These are phyloP conservation scores for Cercospora zeina DNA, from an alignment of 2,329 filamentous ascomycete genomes.

Conservation along the genomic window DNA sequence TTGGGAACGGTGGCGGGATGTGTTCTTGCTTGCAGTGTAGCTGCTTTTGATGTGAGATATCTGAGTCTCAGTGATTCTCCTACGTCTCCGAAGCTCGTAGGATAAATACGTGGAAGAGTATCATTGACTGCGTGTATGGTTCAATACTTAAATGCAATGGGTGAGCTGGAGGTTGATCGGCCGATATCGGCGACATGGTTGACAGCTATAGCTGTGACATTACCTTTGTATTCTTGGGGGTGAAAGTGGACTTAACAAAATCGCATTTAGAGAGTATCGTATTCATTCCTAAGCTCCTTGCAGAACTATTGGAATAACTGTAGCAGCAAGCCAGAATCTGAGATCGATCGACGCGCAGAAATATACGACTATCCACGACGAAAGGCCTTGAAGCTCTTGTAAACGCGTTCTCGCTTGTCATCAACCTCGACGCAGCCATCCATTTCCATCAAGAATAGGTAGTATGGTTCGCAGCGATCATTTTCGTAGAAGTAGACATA, in stretches of 20 bases:
- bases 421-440: neutral
- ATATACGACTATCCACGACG: neutral
- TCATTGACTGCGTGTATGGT: neutral
- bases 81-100: too few species aligned
- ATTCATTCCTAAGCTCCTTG: neutral
- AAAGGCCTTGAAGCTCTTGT: slow-evolving; percentile 2
- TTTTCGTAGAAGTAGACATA: neutral
- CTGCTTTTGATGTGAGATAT: neutral
- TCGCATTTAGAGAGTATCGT: neutral
- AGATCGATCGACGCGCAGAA: neutral
- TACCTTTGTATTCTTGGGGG: neutral
- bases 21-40: neutral
- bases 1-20: neutral
- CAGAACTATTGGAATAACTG: neutral
- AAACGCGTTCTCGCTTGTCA: neutral
- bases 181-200: neutral
- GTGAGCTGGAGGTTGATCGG: neutral
- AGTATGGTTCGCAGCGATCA: neutral
- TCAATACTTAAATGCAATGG: neutral
- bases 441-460: neutral
- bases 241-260: neutral
- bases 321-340: neutral
- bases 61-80: too few species aligned
- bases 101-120: neutral
- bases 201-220: neutral